Evolutionary conservation across 2,329 filamentous ascomycete genomes (phyloP), one percentile per base, ranked within the genome.

Genomic region (Aquanectria penicillioides): DNA sequence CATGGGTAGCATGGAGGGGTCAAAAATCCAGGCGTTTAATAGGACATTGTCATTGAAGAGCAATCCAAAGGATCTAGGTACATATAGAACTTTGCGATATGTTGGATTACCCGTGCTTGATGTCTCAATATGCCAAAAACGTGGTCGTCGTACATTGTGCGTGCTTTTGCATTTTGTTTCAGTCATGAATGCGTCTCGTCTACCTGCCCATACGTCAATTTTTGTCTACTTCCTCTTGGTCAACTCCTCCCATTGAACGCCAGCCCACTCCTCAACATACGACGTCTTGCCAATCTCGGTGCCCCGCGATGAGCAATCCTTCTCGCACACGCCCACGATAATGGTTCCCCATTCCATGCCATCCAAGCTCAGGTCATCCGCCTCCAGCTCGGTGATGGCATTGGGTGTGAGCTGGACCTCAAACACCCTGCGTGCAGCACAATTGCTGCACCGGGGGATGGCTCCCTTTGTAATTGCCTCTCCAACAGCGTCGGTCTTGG

Each of bases 271-370:
- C 80, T 98, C 95, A 15, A 93, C 71, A 77, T 96, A 98, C 2
- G 89, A 92, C 1, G 88, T 85, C 70, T 88, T 83, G 0, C 88
- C 90, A 29, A 83, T 80, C 11, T 77, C 75, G 6, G 87, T 82
- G 1, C 85, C 84, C 6, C 75, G 75, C 13, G 87, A 86, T 69
- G 84, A 81, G 73, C 95, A 98, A 74, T 98, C 92, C 71, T 78
- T 86, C 64, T 84, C 86, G 74, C 95, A 99, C 7, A 96, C 93
- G 0, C 88, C 93, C 31, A 98, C 81, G 57, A 99, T 87, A 8
- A 99, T 85, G 1, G 93, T 98, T 0, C 94, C 94, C 95, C 95
- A 99, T 71, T 99, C 95, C 95, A 99, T 99, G 0, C 94, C 95
- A 80, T 97, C 84, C 17, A 89, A 70, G 33, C 85, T 86, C 66